Conservation (phyloP, 169 alveolate species). For the Plasmodium malariae region DNA sequence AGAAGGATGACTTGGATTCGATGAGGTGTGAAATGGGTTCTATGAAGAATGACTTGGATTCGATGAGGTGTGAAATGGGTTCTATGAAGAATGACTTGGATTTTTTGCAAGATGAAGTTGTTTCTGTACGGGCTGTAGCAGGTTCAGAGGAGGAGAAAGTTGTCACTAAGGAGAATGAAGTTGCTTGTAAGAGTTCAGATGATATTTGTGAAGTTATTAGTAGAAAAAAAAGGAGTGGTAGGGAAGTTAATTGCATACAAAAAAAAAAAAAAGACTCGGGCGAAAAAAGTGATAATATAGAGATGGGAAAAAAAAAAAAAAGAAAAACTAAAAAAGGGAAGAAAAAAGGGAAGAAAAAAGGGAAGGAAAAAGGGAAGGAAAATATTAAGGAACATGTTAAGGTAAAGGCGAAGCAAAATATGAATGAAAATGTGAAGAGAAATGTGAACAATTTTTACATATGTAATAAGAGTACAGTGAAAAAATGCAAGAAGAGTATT, state of each 20-base stretch:
- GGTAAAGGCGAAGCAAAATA: neutral
- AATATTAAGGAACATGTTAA: neutral
- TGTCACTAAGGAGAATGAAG: too few species aligned
- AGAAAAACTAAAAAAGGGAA: neutral
- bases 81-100: too few species aligned
- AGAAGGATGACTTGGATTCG: too few species aligned
- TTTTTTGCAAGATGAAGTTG: too few species aligned
- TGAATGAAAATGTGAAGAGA: too few species aligned
- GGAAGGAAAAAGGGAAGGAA: neutral
- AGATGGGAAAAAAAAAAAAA: neutral
- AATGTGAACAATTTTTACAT: too few species aligned
- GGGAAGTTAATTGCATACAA: neutral
- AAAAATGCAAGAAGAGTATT: slow-evolving; percentile 13
- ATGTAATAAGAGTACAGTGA: neutral
- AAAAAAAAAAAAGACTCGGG: neutral
- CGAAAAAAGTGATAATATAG: neutral
- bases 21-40: too few species aligned
- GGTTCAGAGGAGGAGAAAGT: too few species aligned
- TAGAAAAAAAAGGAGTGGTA: neutral
- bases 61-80: too few species aligned
- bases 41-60: too few species aligned
- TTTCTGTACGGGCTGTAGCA: too few species aligned
- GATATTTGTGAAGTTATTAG: neutral
- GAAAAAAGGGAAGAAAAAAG: neutral
- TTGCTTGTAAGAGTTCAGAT: too few species aligned